Percentiles rank a stretch among this genome's conserved stretches.
These are phyloP conservation scores for Tetrastigma voinierianum DNA, from an alignment of 164 flowering plant genomes.

Conservation along the genomic window DNA sequence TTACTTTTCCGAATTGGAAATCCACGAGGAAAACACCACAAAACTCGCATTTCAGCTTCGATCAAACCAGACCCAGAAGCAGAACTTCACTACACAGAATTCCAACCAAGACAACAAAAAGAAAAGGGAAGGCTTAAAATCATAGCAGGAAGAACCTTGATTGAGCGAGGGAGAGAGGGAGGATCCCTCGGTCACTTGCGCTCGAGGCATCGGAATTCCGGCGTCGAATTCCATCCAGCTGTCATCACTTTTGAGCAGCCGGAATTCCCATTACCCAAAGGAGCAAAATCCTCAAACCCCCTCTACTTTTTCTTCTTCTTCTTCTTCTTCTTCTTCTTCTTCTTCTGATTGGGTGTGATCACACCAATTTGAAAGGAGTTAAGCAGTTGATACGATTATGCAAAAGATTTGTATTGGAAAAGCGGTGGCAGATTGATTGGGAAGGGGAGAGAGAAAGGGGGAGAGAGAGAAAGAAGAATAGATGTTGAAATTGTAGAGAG, in stretches of 20 bases:
- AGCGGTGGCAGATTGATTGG: not conserved
- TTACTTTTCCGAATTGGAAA: too few relatives aligned
- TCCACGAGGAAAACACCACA: too few relatives aligned
- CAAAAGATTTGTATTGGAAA: too few relatives aligned
- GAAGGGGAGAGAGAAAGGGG: constrained; percentile 4
- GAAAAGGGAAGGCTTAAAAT: not conserved
- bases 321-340: too few relatives aligned
- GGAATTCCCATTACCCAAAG: constrained; percentile 18
- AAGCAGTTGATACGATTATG: too few relatives aligned
- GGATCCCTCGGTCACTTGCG: constrained; percentile 39
- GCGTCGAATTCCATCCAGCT: constrained; percentile 47
- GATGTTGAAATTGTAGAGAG: constrained; percentile 5
- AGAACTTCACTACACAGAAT: not conserved
- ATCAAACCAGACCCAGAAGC: too few relatives aligned
- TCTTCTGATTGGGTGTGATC: too few relatives aligned
- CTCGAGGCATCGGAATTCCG: constrained; percentile 51
- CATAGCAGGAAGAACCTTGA: constrained; percentile 33
- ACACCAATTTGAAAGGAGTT: too few relatives aligned
- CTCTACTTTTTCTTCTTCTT: too few relatives aligned
- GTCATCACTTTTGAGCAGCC: constrained; percentile 19
- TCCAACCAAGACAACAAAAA: not conserved
- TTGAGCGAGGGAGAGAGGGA: constrained; percentile 44
- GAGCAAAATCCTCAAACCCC: too few relatives aligned
- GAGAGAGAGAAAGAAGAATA: constrained; percentile 10
- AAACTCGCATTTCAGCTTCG: too few relatives aligned